Evolutionary conservation across 2,329 filamentous ascomycete species (phyloP).

Genomic region (Aspergillus neotritici): DNA sequence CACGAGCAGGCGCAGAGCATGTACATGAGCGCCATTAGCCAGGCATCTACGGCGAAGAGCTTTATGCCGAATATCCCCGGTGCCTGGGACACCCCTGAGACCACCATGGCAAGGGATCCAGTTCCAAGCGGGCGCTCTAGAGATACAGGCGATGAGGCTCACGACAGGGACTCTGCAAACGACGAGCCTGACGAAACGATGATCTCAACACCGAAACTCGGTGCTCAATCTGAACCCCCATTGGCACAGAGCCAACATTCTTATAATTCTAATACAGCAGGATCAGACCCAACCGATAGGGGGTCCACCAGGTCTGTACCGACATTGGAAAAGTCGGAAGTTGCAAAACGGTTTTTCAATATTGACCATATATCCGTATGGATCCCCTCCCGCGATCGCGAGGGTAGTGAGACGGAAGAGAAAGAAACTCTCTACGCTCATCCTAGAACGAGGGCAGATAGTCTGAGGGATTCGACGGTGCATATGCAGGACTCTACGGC

Average conservation of each 20-base stretch:
- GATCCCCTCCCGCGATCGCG: constrained; percentile 26
- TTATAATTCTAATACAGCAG: constrained; percentile 6
- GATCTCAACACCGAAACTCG: constrained; percentile 28
- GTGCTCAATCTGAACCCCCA: constrained; percentile 14
- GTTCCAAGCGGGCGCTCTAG: constrained; percentile 1
- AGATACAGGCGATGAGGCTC: not conserved
- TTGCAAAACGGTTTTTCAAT: constrained; percentile 31
- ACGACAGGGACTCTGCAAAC: not conserved
- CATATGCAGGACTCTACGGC: constrained; percentile 17
- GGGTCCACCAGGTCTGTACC: constrained; percentile 14
- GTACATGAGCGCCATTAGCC: constrained; percentile 54
- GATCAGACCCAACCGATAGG: constrained; percentile 11
- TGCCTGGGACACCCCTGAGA: constrained; percentile 35
- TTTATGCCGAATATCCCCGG: constrained; percentile 38
- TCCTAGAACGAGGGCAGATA: constrained; percentile 11
- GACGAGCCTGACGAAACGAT: constrained; percentile 14
- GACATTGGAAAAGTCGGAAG: constrained; percentile 20
- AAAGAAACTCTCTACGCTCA: constrained; percentile 7
- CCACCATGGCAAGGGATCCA: constrained; percentile 8
- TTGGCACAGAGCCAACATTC: constrained; percentile 8
- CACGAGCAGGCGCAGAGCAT: constrained; percentile 48
- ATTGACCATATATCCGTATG: constrained; percentile 33
- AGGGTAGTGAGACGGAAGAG: constrained; percentile 5
- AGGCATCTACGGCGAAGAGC: constrained; percentile 25
- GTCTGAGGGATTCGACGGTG: constrained; percentile 18